Conservation (phyloP, 164 flowering plant species). For the Litsea cubeba region DNA sequence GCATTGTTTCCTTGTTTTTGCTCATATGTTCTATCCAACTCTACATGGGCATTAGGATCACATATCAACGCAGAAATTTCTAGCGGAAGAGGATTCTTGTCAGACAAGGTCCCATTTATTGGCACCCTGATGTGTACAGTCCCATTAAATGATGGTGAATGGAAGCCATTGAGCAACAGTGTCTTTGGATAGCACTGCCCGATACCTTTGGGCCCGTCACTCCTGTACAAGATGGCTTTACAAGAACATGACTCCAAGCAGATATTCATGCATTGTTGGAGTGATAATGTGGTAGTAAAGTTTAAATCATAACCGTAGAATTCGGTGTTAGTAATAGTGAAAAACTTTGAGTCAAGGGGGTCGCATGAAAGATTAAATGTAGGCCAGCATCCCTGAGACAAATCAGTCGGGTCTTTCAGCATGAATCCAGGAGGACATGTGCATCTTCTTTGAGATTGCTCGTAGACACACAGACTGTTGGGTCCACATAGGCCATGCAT, state of each 20-base stretch:
- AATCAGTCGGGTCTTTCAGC: slow-evolving; percentile 8
- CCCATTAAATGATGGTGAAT: background rate
- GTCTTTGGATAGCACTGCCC: slow-evolving; percentile 13
- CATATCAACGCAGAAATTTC: background rate
- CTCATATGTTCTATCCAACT: background rate
- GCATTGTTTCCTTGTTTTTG: background rate
- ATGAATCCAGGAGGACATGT: slow-evolving; percentile 5
- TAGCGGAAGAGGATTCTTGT: no score
- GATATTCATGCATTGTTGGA: slow-evolving; percentile 10
- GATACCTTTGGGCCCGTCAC: background rate
- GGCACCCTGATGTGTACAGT: slow-evolving; percentile 11
- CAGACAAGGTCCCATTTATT: background rate
- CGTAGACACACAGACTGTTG: background rate
- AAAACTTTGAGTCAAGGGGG: background rate
- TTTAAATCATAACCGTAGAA: slow-evolving; percentile 12
- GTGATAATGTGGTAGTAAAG: background rate
- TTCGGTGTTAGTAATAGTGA: slow-evolving; percentile 6
- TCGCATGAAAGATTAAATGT: slow-evolving; percentile 3
- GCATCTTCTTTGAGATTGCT: slow-evolving; percentile 1
- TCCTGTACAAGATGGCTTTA: slow-evolving; percentile 2
- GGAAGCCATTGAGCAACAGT: slow-evolving; percentile 9
- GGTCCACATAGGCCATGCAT: slow-evolving; percentile 16
- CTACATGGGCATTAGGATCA: background rate
- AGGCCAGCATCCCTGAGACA: slow-evolving; percentile 29
- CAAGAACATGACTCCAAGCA: slow-evolving; percentile 12